Evolutionary conservation across 2,329 filamentous ascomycete genomes (phyloP).

Genomic region (Tolypocladium pustulatum): DNA sequence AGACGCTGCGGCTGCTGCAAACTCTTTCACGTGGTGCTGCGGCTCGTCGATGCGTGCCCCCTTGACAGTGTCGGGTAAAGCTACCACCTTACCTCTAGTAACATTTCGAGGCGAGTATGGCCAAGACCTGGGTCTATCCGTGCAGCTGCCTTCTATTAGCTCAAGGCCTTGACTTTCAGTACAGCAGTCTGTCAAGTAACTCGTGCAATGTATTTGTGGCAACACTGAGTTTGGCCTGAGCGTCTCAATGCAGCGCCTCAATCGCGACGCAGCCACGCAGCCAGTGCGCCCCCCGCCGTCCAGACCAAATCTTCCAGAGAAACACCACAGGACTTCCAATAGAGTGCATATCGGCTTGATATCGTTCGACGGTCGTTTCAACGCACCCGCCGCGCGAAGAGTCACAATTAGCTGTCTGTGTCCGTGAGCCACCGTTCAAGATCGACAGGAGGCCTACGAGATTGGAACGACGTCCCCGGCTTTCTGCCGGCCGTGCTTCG

Average conservation of each 20-base stretch:
- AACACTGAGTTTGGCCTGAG: neutral
- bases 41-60: neutral
- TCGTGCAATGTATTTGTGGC: neutral
- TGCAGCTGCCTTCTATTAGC: neutral
- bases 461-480: neutral
- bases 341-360: too few species aligned
- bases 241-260: neutral
- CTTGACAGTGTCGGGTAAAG: neutral
- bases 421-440: neutral
- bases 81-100: neutral
- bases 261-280: too few species aligned
- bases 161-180: neutral
- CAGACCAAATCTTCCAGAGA: too few species aligned
- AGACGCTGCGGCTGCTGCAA: neutral
- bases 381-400: neutral
- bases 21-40: neutral
- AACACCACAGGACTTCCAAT: too few species aligned
- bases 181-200: neutral
- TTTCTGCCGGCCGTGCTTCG: neutral
- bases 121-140: neutral
- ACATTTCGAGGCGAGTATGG: neutral
- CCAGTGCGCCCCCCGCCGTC: too few species aligned
- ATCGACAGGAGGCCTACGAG: neutral
- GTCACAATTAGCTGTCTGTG: neutral
- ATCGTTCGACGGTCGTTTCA: neutral